Evolutionary conservation across 2,329 filamentous ascomycete species (phyloP).

Genomic region (Clarireedia hainanense): DNA sequence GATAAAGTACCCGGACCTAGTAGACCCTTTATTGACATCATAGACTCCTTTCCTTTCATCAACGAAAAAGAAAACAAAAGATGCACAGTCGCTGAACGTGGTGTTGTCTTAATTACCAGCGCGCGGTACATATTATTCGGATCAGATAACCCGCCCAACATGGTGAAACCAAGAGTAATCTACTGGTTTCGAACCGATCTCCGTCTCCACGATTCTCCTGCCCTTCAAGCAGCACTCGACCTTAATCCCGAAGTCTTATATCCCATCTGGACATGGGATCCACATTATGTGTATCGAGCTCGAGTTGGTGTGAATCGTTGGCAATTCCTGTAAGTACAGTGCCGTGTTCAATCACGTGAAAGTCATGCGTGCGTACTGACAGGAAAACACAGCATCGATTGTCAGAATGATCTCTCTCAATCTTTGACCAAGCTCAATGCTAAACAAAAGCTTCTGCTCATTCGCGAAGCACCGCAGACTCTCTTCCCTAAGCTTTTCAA

Average conservation of each 20-base stretch:
- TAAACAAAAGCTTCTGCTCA: slow-evolving; percentile 62
- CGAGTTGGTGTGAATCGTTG: slow-evolving; percentile 66
- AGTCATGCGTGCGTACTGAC: background rate
- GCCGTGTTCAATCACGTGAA: background rate
- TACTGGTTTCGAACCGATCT: slow-evolving; percentile 78
- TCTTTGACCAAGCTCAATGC: slow-evolving; percentile 62
- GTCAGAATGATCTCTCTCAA: slow-evolving; percentile 60
- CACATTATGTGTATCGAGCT: slow-evolving; percentile 68
- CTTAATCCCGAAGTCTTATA: slow-evolving; percentile 61
- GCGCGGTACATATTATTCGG: too few species aligned
- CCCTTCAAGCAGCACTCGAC: slow-evolving; percentile 62
- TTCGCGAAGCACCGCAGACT: slow-evolving; percentile 65
- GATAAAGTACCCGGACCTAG: too few species aligned
- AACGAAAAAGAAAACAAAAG: too few species aligned
- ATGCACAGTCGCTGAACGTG: too few species aligned
- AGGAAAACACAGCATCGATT: slow-evolving; percentile 49
- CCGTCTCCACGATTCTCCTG: slow-evolving; percentile 69
- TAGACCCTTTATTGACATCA: too few species aligned
- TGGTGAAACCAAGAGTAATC: slow-evolving; percentile 48
- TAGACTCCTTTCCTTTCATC: too few species aligned
- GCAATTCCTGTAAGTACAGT: slow-evolving; percentile 53
- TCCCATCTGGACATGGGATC: slow-evolving; percentile 75
- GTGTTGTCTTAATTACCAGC: too few species aligned
- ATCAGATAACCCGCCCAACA: background rate
- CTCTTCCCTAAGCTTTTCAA: slow-evolving; percentile 66